Evolutionary conservation across 2,329 filamentous ascomycete species (phyloP).

Genomic region (Colletotrichum sp.): DNA sequence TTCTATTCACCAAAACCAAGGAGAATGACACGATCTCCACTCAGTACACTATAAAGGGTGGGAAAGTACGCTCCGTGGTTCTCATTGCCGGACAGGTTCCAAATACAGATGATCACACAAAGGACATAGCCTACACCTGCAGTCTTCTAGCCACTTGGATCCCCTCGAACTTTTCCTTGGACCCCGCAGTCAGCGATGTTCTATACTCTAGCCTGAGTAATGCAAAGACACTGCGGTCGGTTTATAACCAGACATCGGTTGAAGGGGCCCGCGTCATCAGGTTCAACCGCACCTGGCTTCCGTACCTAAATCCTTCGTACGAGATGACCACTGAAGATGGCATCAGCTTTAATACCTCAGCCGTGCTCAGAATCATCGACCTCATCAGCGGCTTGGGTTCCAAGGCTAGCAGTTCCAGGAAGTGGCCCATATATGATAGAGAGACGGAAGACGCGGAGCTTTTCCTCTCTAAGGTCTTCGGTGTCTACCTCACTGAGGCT

Average conservation of each 20-base stretch:
- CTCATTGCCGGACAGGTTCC: not conserved
- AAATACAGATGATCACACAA: no score
- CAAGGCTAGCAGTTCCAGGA: not conserved
- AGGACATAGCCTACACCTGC: not conserved
- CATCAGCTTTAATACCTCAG: not conserved
- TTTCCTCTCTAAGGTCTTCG: not conserved
- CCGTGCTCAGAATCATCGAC: not conserved
- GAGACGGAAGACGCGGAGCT: not conserved
- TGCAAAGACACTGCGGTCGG: not conserved
- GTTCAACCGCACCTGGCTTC: not conserved
- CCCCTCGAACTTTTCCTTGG: not conserved
- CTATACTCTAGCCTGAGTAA: not conserved
- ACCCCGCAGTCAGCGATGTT: not conserved
- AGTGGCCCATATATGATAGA: not conserved
- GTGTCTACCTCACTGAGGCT: not conserved
- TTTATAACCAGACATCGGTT: not conserved
- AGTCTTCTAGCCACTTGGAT: not conserved
- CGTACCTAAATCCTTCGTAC: not conserved
- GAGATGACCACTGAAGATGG: not conserved
- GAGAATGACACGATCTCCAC: not conserved
- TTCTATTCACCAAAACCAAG: not conserved
- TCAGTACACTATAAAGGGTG: not conserved
- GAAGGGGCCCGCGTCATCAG: not conserved
- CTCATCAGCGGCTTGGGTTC: not conserved
- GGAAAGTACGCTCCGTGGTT: not conserved